Evolutionary conservation across 306 rosid genomes (phyloP).

Genomic region (Bauhinia variegata): DNA sequence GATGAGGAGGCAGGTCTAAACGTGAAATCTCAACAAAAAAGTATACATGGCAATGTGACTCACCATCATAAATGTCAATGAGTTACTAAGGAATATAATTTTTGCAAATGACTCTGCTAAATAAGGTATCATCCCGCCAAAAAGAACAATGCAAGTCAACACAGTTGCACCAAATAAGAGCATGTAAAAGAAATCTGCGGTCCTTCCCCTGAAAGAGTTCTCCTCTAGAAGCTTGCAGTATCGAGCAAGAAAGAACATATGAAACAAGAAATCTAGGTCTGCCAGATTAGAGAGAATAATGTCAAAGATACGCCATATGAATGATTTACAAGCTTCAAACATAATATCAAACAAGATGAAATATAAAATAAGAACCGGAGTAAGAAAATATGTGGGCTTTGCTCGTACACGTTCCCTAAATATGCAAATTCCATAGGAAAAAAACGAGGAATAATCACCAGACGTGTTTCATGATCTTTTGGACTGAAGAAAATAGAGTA

Average conservation of each 20-base stretch:
- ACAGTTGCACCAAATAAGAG: slow-evolving; percentile 88
- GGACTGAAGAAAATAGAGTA: neutral
- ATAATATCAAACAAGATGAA: slow-evolving; percentile 21
- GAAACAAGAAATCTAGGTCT: slow-evolving; percentile 98
- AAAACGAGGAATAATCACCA: neutral
- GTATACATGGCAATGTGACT: slow-evolving; percentile 20
- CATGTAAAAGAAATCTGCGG: slow-evolving; percentile 97
- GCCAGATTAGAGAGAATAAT: slow-evolving; percentile 41
- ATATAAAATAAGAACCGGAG: neutral
- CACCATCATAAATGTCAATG: slow-evolving; percentile 97
- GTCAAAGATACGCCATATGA: slow-evolving; percentile 32
- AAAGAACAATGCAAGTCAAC: slow-evolving; percentile 84
- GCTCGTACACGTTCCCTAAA: neutral
- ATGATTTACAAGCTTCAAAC: slow-evolving; percentile 12
- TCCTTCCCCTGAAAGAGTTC: slow-evolving; percentile 96
- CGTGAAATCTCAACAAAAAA: slow-evolving; percentile 5
- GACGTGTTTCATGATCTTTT: neutral
- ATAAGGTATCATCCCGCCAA: slow-evolving; percentile 97
- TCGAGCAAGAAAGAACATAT: slow-evolving; percentile 98
- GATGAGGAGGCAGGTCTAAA: neutral
- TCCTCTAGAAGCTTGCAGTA: slow-evolving; percentile 98
- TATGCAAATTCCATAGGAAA: neutral
- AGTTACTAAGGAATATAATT: slow-evolving; percentile 93
- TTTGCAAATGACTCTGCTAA: slow-evolving; percentile 82
- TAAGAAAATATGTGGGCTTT: neutral